These are phyloP conservation scores for Podospora didyma DNA, from an alignment of 495 filamentous ascomycete species.

Conservation along the genomic window DNA sequence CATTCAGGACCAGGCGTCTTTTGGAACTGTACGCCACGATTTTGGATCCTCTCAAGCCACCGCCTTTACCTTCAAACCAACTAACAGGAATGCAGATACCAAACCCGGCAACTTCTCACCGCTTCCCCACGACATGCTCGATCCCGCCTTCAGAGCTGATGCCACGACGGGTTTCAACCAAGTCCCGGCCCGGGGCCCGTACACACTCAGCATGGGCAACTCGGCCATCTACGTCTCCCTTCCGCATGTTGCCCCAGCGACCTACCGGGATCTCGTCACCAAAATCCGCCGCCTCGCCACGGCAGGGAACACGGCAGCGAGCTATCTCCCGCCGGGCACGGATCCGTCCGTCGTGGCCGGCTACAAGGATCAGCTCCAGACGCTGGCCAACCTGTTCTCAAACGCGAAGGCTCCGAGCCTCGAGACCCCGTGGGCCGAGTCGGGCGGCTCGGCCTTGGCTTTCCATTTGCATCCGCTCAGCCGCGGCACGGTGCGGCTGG, in stretches of 20 bases:
- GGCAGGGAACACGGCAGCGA: neutral
- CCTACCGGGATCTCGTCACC: conserved; percentile 8
- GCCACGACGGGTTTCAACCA: conserved; percentile 16
- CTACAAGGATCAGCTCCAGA: conserved; percentile 19
- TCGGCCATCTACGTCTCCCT: conserved; percentile 22
- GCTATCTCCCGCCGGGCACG: neutral
- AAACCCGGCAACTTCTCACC: conserved; percentile 11
- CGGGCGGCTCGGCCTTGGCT: conserved; percentile 9
- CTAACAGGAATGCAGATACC: conserved; percentile 6
- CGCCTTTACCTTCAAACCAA: neutral
- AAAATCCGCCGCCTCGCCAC: conserved; percentile 6
- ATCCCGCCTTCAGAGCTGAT: conserved; percentile 18
- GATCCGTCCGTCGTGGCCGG: conserved; percentile 15
- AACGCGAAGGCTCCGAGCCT: conserved; percentile 18
- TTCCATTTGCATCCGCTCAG: conserved; percentile 31
- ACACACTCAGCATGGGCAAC: conserved; percentile 22
- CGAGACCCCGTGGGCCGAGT: conserved; percentile 26
- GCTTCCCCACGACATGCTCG: conserved; percentile 12
- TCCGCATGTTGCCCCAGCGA: conserved; percentile 12
- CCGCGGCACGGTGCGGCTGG: conserved; percentile 28
- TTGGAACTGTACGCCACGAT: conserved; percentile 13
- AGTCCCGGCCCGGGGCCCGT: conserved; percentile 22
- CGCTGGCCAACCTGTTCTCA: conserved; percentile 10
- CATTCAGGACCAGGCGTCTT: conserved; percentile 16
- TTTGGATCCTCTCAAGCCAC: no score